Evolutionary conservation across 2,329 filamentous ascomycete genomes (phyloP).

Genomic region (Trichothecium roseum): DNA sequence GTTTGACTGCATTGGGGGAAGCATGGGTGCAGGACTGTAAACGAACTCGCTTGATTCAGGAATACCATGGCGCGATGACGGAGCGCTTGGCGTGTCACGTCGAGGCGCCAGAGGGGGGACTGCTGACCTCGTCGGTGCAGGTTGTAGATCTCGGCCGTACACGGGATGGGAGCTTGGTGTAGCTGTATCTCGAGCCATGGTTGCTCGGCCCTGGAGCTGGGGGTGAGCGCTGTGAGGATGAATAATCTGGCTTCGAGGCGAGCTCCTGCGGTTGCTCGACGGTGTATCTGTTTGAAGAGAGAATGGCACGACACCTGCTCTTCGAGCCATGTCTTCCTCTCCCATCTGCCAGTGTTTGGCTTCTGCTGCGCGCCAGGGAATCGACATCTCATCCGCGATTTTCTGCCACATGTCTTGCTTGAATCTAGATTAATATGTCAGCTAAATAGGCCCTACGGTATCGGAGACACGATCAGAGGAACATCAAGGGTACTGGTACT

Average conservation of each 20-base stretch:
- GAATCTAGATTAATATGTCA: slow-evolving; percentile 50
- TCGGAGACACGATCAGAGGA: background rate
- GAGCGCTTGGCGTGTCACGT: slow-evolving; percentile 1
- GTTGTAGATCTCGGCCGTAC: slow-evolving; percentile 27
- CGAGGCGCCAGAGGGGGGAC: slow-evolving; percentile 2
- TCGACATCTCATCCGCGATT: slow-evolving; percentile 86
- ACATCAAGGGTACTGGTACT: slow-evolving; percentile 15
- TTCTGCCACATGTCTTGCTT: slow-evolving; percentile 98
- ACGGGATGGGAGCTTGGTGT: slow-evolving; percentile 27
- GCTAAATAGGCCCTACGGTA: too few species aligned
- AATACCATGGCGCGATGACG: slow-evolving; percentile 14
- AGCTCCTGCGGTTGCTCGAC: too few species aligned
- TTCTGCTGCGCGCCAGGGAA: slow-evolving; percentile 91
- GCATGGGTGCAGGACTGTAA: slow-evolving; percentile 26
- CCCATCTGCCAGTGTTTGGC: slow-evolving; percentile 98
- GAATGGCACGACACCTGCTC: slow-evolving; percentile 84
- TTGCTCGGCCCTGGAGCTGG: slow-evolving; percentile 15
- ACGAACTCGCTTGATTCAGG: slow-evolving; percentile 19
- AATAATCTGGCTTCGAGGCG: too few species aligned
- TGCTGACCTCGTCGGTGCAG: background rate
- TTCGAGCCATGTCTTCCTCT: slow-evolving; percentile 84
- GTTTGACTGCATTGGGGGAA: slow-evolving; percentile 43
- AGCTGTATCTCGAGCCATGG: slow-evolving; percentile 26
- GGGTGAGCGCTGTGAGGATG: too few species aligned
- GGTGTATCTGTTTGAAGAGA: slow-evolving; percentile 40